phyloP scores from a whole-genome alignment of 2,329 filamentous ascomycete species.

The Grosmannia penicillata region DNA sequence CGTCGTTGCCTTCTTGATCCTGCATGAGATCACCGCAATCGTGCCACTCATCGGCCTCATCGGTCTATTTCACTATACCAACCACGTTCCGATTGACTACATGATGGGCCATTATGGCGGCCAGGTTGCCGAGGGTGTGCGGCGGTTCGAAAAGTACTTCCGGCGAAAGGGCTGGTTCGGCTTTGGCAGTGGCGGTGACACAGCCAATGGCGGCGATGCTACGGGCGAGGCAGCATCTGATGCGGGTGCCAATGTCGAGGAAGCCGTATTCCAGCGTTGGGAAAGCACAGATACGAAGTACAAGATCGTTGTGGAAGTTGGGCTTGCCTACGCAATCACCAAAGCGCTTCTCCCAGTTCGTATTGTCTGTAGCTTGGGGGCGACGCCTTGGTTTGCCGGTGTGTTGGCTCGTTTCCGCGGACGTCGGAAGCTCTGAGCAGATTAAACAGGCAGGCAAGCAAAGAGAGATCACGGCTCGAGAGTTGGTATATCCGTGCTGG shows the following conservation, averaged over 20 bases:
- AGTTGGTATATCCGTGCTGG: neutral
- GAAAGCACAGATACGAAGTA: constrained; percentile 29
- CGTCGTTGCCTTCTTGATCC: constrained; percentile 68
- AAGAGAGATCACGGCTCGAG: neutral
- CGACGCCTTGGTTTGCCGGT: constrained; percentile 82
- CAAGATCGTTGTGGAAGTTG: constrained; percentile 52
- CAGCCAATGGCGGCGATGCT: constrained; percentile 16
- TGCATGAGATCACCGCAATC: constrained; percentile 86
- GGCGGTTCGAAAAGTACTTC: constrained; percentile 65
- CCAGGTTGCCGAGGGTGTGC: constrained; percentile 47
- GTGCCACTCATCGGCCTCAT: constrained; percentile 64
- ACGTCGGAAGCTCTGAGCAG: neutral
- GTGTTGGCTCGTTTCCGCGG: constrained; percentile 31
- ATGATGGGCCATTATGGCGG: constrained; percentile 33
- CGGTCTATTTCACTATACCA: constrained; percentile 63
- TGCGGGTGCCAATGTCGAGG: constrained; percentile 9
- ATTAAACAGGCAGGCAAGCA: neutral
- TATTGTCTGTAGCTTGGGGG: constrained; percentile 68
- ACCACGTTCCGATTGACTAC: constrained; percentile 51
- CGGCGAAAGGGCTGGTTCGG: constrained; percentile 69
- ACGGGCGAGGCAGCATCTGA: constrained; percentile 4
- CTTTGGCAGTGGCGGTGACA: constrained; percentile 27
- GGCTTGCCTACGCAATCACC: constrained; percentile 79
- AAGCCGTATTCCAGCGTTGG: constrained; percentile 20
- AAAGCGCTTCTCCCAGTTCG: constrained; percentile 71